These are phyloP conservation scores for Fagopyrum esculentum DNA, from an alignment of 148 eudicot genomes.

Conservation along the genomic window DNA sequence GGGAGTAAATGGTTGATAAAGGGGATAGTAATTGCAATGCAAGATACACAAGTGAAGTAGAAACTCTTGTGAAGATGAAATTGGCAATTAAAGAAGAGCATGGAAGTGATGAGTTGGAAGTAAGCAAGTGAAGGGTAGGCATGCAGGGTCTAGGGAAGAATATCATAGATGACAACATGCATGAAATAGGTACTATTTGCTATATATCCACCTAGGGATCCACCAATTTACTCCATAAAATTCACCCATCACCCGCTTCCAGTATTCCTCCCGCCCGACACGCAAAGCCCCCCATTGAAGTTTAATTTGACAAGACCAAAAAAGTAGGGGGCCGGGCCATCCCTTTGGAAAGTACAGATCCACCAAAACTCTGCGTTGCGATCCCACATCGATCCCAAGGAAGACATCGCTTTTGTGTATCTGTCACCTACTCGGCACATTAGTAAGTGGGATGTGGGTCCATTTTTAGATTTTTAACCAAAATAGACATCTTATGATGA, in stretches of 20 bases:
- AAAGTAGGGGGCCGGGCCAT: not conserved
- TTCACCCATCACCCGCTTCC: not conserved
- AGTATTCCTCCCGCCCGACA: constrained; percentile 8
- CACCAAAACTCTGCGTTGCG: not conserved
- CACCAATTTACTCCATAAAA: not conserved
- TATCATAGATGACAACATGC: not conserved
- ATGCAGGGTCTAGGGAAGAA: not conserved
- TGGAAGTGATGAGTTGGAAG: not conserved
- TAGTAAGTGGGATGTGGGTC: not conserved
- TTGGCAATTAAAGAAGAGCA: not conserved
- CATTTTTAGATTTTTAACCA: not conserved
- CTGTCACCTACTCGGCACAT: not conserved
- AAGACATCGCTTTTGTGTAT: not conserved
- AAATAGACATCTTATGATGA: too few species aligned
- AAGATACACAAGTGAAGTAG: not conserved
- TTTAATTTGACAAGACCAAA: not conserved
- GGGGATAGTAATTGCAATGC: not conserved
- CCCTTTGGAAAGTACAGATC: not conserved
- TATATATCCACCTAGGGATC: constrained; percentile 1
- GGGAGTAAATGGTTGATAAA: not conserved
- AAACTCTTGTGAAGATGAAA: not conserved
- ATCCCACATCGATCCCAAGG: not conserved
- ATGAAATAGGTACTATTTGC: not conserved
- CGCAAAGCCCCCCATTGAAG: not conserved
- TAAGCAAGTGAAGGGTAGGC: not conserved